phyloP scores from a whole-genome alignment of 768 basidiomycete genomes.

The Mycena galopus region DNA sequence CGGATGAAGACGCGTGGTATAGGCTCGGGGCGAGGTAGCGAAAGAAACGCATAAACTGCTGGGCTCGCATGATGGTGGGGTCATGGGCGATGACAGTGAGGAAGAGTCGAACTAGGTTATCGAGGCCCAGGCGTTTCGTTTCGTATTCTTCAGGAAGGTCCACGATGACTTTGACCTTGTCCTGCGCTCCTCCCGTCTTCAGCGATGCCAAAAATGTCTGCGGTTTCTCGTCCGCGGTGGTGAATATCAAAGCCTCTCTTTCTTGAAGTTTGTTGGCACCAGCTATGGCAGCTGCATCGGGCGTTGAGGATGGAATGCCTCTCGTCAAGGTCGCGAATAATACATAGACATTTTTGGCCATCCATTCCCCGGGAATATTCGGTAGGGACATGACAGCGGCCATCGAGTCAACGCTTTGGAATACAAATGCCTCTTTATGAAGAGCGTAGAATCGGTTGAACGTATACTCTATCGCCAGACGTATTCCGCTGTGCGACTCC shows the following conservation, averaged over 20 bases:
- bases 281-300: constrained; percentile 77
- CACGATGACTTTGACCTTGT: constrained; percentile 56
- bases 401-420: constrained; percentile 76
- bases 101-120: constrained; percentile 78
- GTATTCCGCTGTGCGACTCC: constrained; percentile 68
- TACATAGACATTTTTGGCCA: constrained; percentile 67
- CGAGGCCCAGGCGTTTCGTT: constrained; percentile 66
- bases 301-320: constrained; percentile 52
- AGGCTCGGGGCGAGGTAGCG: constrained; percentile 68
- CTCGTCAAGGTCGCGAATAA: constrained; percentile 71
- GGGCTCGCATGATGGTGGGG: constrained; percentile 72
- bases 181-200: constrained; percentile 57
- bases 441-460: constrained; percentile 79
- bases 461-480: constrained; percentile 78
- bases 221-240: constrained; percentile 79
- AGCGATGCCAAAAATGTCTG: constrained; percentile 75
- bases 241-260: constrained; percentile 76
- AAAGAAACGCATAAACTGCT: constrained; percentile 76
- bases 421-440: constrained; percentile 80
- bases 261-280: constrained; percentile 74
- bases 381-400: constrained; percentile 67
- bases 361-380: constrained; percentile 61
- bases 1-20: constrained; percentile 65
- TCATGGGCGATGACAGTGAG: constrained; percentile 87
- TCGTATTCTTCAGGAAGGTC: constrained; percentile 73